Percentiles rank a stretch among this genome's conserved stretches.
phyloP scores from a whole-genome alignment of 306 rosid species.

The Cicer cuneatum region DNA sequence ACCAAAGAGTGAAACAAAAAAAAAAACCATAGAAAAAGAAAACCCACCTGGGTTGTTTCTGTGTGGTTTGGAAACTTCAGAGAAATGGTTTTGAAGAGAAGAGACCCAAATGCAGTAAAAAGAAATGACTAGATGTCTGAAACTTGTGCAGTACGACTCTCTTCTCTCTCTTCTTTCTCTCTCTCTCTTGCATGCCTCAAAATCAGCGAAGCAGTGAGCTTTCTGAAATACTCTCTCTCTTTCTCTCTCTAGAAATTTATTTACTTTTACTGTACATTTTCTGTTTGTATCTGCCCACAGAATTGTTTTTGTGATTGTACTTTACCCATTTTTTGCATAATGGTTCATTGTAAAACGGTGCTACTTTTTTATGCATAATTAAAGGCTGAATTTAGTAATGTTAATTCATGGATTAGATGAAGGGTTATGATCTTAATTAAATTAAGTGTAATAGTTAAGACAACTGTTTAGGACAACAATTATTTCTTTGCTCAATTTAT shows the following conservation, averaged over 20 bases:
- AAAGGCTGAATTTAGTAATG: not conserved
- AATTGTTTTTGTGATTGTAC: slow-evolving; percentile 47
- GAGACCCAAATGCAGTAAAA: slow-evolving; percentile 54
- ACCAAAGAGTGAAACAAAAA: slow-evolving; percentile 22
- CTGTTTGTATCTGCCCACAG: slow-evolving; percentile 59
- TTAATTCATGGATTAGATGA: slow-evolving; percentile 41
- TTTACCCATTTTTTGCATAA: slow-evolving; percentile 48
- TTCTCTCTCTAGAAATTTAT: slow-evolving; percentile 44
- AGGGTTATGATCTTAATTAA: slow-evolving; percentile 38
- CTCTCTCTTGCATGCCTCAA: slow-evolving; percentile 72
- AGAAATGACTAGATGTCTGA: slow-evolving; percentile 46
- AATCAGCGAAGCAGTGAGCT: slow-evolving; percentile 93
- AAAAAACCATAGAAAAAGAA: not conserved
- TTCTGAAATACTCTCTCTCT: slow-evolving; percentile 66
- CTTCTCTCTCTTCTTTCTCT: slow-evolving; percentile 37
- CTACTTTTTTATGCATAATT: not conserved
- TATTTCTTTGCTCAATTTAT: not conserved
- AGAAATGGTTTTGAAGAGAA: slow-evolving; percentile 46
- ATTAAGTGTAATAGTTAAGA: slow-evolving; percentile 6
- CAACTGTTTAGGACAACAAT: slow-evolving; percentile 25
- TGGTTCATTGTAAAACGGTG: slow-evolving; percentile 45
- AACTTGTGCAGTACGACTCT: slow-evolving; percentile 67
- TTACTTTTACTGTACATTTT: slow-evolving; percentile 9
- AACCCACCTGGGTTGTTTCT: slow-evolving; percentile 56
- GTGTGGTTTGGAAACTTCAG: slow-evolving; percentile 49